phyloP scores from a whole-genome alignment of 768 basidiomycete species.

The Butyriboletus loyo region DNA sequence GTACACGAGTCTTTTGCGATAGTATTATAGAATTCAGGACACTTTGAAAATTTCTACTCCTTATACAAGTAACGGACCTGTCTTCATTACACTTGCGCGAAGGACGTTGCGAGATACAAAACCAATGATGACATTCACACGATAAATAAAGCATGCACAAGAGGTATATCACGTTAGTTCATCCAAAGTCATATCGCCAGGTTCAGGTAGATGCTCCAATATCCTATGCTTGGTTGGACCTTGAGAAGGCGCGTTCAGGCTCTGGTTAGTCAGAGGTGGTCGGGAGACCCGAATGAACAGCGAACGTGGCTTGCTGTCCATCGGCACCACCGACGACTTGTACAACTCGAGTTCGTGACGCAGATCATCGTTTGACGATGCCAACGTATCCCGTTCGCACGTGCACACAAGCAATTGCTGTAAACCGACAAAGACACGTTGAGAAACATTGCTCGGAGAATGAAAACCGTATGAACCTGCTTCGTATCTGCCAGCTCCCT shows the following conservation, averaged over 20 bases:
- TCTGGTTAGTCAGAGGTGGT: slow-evolving; percentile 44
- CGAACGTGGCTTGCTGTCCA: slow-evolving; percentile 52
- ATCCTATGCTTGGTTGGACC: slow-evolving; percentile 17
- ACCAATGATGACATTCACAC: slow-evolving; percentile 1
- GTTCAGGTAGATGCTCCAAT: slow-evolving; percentile 35
- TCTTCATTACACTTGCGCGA: neutral
- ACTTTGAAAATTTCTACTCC: too few relatives aligned
- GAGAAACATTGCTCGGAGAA: neutral
- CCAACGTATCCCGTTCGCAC: slow-evolving; percentile 48
- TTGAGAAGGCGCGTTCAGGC: slow-evolving; percentile 30
- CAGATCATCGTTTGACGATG: slow-evolving; percentile 44
- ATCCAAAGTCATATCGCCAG: slow-evolving; percentile 52
- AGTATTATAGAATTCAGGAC: neutral
- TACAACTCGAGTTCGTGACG: slow-evolving; percentile 57
- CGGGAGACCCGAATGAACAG: slow-evolving; percentile 45
- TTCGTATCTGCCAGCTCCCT: slow-evolving; percentile 77
- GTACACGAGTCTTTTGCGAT: neutral
- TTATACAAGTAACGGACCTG: neutral
- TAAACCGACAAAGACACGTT: neutral
- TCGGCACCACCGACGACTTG: slow-evolving; percentile 51
- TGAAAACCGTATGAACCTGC: slow-evolving; percentile 50
- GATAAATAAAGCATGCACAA: slow-evolving; percentile 14
- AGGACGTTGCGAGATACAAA: neutral
- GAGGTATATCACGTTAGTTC: slow-evolving; percentile 35
- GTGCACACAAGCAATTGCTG: slow-evolving; percentile 50